phyloP scores from a whole-genome alignment of 2,329 filamentous ascomycete species.

The Sarocladiaceae sp. region DNA sequence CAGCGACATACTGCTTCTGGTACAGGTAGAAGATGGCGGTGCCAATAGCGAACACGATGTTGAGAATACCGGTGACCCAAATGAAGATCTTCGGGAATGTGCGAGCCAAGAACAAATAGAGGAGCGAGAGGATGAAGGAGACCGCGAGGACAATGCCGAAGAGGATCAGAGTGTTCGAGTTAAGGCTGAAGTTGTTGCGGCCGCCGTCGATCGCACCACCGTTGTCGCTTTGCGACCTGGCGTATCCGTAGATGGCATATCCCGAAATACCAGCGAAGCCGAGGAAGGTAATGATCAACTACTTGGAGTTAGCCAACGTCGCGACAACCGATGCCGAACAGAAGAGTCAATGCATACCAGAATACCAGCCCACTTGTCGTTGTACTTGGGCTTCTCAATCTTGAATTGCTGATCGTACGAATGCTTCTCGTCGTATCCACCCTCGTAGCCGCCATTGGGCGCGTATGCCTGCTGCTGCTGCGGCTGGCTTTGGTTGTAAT shows the following conservation, averaged over 20 bases:
- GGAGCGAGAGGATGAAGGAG: constrained; percentile 69
- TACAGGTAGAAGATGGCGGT: constrained; percentile 84
- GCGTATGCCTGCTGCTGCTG: constrained; percentile 18
- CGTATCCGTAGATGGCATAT: constrained; percentile 71
- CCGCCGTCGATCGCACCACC: constrained; percentile 72
- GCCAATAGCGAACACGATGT: constrained; percentile 78
- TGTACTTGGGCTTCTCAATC: constrained; percentile 78
- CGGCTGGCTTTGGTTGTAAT: constrained; percentile 15
- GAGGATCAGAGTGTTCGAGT: constrained; percentile 81
- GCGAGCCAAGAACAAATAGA: constrained; percentile 72
- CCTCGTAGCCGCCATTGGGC: constrained; percentile 30
- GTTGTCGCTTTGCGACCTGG: constrained; percentile 55
- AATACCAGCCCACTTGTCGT: constrained; percentile 85
- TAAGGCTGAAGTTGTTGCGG: constrained; percentile 60
- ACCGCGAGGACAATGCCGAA: constrained; percentile 75
- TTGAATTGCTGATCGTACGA: constrained; percentile 79
- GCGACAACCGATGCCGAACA: neutral
- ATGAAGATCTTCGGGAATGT: constrained; percentile 86
- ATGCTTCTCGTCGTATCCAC: constrained; percentile 41
- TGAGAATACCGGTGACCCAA: constrained; percentile 86
- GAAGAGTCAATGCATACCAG: constrained; percentile 45
- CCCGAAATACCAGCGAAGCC: constrained; percentile 76
- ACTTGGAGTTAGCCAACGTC: neutral
- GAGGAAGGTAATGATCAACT: constrained; percentile 66
- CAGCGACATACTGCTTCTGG: constrained; percentile 72